Base-by-base conservation (phyloP, 345 rosid species). In the Anacardium occidentale region DNA sequence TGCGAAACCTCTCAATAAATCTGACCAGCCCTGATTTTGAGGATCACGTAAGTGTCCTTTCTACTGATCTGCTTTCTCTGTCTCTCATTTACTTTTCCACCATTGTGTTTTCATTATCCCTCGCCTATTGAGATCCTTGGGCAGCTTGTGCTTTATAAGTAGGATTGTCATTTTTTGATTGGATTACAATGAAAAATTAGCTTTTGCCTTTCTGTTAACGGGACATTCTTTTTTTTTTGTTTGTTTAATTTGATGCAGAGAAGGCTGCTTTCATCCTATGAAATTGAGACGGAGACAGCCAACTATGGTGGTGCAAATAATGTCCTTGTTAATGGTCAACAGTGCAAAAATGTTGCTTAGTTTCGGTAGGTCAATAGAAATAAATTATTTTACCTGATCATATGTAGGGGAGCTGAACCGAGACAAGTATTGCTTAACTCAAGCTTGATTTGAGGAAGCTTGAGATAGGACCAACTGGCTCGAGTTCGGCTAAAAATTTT, bases 1-100 rank as follows among this genome's bases (percentile, higher is more conserved):
- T 94, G 98, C 87, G 97, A 84, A 94, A 94, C 76, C 95, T 94
- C 63, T 87, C 98, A 55, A 85, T 92, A 80, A 94, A 94, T 81
- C 83, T 94, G 64, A 77, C 86, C 40, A 90, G 94, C 60, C 96
- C 98, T 13, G 92, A 89, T 77, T 94, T 92, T 52, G 97, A 92
- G 87, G 97, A 90, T 83, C 90, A 90, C 72, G 98, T 90, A 74
- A 90, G 97, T 87, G 37, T 73, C 52, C 26, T 69, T 74, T 68
- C 44, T 47, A 21, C 55, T 34, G 47, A 53, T 64, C 40, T 29
- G 32, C 32, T 29, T 29, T 77, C 32, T 29, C 32, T 29, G 2
- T 29, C 45, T 42, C 37, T 44, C 59, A 26, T 22, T 75, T 74
- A 42, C 61, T 66, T 3, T 0, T 70, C 9, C 51, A 60, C 42